Evolutionary conservation across 2,329 filamentous ascomycete species (phyloP), one percentile per base, ranked within the genome.

Genomic region (Aurifilum marmelostoma): DNA sequence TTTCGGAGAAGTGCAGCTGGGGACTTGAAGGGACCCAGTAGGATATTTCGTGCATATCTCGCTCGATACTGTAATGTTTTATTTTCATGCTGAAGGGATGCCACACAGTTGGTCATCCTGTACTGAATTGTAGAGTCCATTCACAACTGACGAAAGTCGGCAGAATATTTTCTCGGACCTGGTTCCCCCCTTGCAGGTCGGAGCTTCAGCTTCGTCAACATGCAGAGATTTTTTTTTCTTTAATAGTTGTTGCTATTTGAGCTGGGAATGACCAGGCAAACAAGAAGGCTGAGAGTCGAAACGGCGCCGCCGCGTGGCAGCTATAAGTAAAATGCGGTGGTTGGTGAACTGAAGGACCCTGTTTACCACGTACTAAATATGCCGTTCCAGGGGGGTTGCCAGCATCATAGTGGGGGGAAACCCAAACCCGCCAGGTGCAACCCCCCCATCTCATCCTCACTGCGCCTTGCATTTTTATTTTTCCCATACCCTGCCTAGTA

Each of bases 391-490:
- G 43, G 41, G 43, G 43, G 43, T n/a, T 47, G 41, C 62, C 29
- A 29, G 21, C 41, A 41, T 29, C 18, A 34, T 11, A 21, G 27
- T 32, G 29, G 9, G 41, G n/a, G 62, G n/a, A n/a, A 27, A 37
- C 24, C 39, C 39, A 63, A 34, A 29, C 50, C 50, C 43, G 34
- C n/a, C 39, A 43, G 37, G 37, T 37, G 41, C 43, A 21, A 50
- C 62, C 18, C 41, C 41, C 32, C 47, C 29, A 7, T 34, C 37
- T 24, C 7, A 18, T 12, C 47, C 32, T 54, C 43, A 32, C 47
- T 64, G 62, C 56, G 34, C 66, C 66, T 43, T 58, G 66, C 60
- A 18, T 65, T 43, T 59, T 47, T 47, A n/a, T n/a, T 9, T n/a
- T 56, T 34, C 27, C 14, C 39, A 62, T 43, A 59, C 58, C 29